Percentiles rank a stretch among this genome's conserved stretches.
Conservation (phyloP, 306 rosid species). For the Mucuna pruriens region DNA sequence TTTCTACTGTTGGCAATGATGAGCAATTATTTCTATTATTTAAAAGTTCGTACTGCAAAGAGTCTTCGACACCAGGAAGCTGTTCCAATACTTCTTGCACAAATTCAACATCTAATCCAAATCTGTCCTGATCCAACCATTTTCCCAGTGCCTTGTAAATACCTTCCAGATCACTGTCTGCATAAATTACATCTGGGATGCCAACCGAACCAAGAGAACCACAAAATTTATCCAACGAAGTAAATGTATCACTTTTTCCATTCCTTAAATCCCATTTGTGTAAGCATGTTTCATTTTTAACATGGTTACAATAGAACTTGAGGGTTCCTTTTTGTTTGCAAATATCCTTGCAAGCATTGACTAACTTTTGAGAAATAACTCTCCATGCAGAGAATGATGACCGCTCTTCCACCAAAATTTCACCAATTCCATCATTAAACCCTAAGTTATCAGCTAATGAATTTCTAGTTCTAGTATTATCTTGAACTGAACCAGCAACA, state of each 20-base stretch:
- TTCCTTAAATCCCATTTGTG: conserved; percentile 37
- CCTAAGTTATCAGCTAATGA: conserved; percentile 37
- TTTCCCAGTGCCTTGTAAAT: conserved; percentile 52
- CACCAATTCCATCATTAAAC: conserved; percentile 77
- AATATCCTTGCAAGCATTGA: conserved; percentile 64
- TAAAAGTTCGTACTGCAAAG: conserved; percentile 65
- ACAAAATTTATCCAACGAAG: conserved; percentile 68
- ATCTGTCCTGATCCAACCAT: conserved; percentile 96
- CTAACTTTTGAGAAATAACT: conserved; percentile 62
- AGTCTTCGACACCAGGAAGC: conserved; percentile 68
- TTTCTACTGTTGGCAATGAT: conserved; percentile 73
- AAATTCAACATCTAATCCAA: conserved; percentile 92
- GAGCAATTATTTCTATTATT: conserved; percentile 58
- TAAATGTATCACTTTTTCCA: conserved; percentile 42
- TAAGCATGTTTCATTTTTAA: conserved; percentile 47
- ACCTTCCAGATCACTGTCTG: conserved; percentile 52
- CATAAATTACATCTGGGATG: conserved; percentile 55
- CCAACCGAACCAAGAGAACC: conserved; percentile 51
- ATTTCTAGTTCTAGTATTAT: conserved; percentile 43
- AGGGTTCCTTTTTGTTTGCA: conserved; percentile 65
- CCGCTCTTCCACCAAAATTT: conserved; percentile 73
- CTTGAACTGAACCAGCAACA: conserved; percentile 42
- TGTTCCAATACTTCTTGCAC: conserved; percentile 89
- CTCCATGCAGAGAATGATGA: conserved; percentile 82
- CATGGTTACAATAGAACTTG: conserved; percentile 74